Conservation (phyloP, 2,329 filamentous ascomycete genomes). For the Penicillium glabrum region DNA sequence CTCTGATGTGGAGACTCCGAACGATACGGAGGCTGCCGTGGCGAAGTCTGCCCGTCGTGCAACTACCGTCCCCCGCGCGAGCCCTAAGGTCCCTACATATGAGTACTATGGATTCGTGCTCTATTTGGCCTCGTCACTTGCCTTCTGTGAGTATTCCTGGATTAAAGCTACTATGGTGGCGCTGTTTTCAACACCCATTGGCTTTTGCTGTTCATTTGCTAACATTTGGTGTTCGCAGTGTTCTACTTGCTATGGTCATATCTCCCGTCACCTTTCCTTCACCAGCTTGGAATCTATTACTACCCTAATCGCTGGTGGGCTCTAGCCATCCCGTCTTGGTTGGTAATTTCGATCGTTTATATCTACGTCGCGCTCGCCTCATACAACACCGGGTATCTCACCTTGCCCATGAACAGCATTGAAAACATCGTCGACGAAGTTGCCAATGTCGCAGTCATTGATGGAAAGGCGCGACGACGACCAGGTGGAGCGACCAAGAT, state of each 20-base stretch:
- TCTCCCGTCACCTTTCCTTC: slow-evolving; percentile 85
- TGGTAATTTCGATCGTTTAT: slow-evolving; percentile 85
- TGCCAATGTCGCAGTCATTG: slow-evolving; percentile 80
- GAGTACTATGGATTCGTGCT: slow-evolving; percentile 99
- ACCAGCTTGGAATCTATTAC: slow-evolving; percentile 91
- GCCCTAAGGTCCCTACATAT: slow-evolving; percentile 95
- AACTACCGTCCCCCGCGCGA: slow-evolving; percentile 74
- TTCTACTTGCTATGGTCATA: slow-evolving; percentile 80
- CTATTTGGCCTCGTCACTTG: slow-evolving; percentile 82
- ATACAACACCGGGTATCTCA: slow-evolving; percentile 89
- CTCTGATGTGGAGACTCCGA: slow-evolving; percentile 75
- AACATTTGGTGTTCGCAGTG: slow-evolving; percentile 31
- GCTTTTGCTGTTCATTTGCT: neutral
- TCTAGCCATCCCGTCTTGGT: slow-evolving; percentile 83
- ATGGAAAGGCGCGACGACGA: slow-evolving; percentile 63
- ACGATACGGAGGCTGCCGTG: slow-evolving; percentile 61
- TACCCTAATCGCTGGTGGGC: slow-evolving; percentile 99
- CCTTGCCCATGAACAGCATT: slow-evolving; percentile 72
- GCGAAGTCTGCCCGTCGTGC: slow-evolving; percentile 60
- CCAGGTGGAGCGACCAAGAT: slow-evolving; percentile 45
- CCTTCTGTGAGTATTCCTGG: slow-evolving; percentile 62
- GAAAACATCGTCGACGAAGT: slow-evolving; percentile 92
- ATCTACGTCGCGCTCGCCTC: slow-evolving; percentile 89
- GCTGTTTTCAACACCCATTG: neutral
- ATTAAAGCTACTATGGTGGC: neutral